These are phyloP conservation scores for Colletotrichum sp. DNA, from an alignment of 2,329 filamentous ascomycete genomes.

Conservation along the genomic window DNA sequence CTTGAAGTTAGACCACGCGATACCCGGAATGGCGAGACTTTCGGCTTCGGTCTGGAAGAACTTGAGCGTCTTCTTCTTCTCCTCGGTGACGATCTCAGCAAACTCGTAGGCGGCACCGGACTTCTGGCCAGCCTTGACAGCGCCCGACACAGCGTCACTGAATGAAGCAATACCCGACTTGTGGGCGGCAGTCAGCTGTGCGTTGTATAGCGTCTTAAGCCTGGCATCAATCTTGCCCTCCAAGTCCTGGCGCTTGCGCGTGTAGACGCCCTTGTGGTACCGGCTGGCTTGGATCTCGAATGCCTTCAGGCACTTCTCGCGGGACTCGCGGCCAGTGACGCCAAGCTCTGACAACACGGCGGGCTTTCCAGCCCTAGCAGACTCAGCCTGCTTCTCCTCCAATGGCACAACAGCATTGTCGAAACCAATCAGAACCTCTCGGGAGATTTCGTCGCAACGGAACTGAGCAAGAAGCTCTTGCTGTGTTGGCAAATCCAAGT, in stretches of 20 bases:
- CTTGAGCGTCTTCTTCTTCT: constrained; percentile 77
- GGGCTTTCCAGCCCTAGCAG: constrained; percentile 72
- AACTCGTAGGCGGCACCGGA: constrained; percentile 92
- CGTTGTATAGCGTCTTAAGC: constrained; percentile 84
- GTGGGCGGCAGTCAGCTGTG: constrained; percentile 87
- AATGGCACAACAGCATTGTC: constrained; percentile 82
- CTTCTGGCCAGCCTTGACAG: constrained; percentile 92
- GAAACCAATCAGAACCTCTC: constrained; percentile 84
- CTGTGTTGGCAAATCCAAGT: constrained; percentile 93
- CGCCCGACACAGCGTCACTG: constrained; percentile 81
- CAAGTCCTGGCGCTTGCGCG: constrained; percentile 82
- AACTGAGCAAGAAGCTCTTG: constrained; percentile 97
- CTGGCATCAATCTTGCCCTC: constrained; percentile 87
- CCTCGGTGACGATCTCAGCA: constrained; percentile 84
- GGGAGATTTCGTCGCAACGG: constrained; percentile 93
- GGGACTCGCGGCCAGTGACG: constrained; percentile 70
- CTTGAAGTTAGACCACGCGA: constrained; percentile 86
- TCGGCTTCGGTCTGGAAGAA: constrained; percentile 79
- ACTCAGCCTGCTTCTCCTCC: constrained; percentile 83
- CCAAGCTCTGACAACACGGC: constrained; percentile 79
- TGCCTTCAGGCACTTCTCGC: constrained; percentile 75
- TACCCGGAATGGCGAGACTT: constrained; percentile 76
- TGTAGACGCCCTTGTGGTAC: constrained; percentile 96
- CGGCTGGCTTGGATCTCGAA: constrained; percentile 91
- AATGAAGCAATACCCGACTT: constrained; percentile 86